Percentiles rank a stretch among this genome's conserved stretches.
These are phyloP conservation scores for Pythium volutum DNA, from an alignment of 352 stramenopile species.

Conservation along the genomic window DNA sequence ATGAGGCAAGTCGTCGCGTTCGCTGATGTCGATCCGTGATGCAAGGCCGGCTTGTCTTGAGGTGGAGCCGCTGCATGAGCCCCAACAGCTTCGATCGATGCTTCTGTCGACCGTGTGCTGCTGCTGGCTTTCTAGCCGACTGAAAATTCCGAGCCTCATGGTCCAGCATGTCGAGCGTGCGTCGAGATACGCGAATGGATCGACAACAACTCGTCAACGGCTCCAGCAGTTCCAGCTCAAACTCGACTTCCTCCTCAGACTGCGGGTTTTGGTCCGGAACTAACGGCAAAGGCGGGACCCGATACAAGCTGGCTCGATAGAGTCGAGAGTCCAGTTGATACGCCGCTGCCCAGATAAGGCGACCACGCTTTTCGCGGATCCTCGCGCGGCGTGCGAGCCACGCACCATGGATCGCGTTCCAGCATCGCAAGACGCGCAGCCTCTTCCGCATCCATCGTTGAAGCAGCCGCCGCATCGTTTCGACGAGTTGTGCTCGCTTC, in stretches of 20 bases:
- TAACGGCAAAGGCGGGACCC: not conserved
- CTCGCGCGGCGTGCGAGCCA: slow-evolving; percentile 40
- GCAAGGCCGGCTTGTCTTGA: not conserved
- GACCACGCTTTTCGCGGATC: slow-evolving; percentile 42
- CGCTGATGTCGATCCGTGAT: not conserved
- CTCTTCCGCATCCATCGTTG: slow-evolving; percentile 48
- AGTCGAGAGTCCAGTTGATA: slow-evolving; percentile 32
- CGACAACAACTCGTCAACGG: slow-evolving; percentile 9
- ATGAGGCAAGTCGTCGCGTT: not conserved
- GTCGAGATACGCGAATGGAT: slow-evolving; percentile 4
- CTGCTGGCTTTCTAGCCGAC: not conserved
- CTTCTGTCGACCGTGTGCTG: not conserved
- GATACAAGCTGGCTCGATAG: slow-evolving; percentile 42
- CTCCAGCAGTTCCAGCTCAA: slow-evolving; percentile 30
- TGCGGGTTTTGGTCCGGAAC: not conserved
- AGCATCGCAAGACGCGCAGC: slow-evolving; percentile 38
- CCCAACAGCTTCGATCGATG: slow-evolving; percentile 16
- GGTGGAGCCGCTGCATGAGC: slow-evolving; percentile 13
- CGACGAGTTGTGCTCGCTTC: slow-evolving; percentile 30
- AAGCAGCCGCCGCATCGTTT: slow-evolving; percentile 44
- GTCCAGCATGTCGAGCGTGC: slow-evolving; percentile 10
- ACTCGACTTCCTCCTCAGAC: not conserved
- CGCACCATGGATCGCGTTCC: slow-evolving; percentile 45
- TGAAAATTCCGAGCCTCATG: not conserved
- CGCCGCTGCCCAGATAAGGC: slow-evolving; percentile 28